These are phyloP conservation scores for Yarrowia sp. DNA, from an alignment of 805 yeast genomes.

Conservation along the genomic window DNA sequence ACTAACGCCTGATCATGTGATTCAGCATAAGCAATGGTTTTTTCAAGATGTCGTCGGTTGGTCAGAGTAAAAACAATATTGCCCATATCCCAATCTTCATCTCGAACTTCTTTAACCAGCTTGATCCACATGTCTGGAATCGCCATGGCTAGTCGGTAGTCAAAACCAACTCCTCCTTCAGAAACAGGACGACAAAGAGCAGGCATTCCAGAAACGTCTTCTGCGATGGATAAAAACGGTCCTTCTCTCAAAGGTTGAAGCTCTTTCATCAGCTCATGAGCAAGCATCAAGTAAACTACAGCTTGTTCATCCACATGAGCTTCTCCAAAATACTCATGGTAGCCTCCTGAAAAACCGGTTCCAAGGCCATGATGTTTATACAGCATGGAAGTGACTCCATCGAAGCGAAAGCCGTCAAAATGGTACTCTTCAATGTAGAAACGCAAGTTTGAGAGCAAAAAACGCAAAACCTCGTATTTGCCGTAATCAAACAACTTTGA, in stretches of 20 bases:
- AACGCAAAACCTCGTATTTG: constrained; percentile 84
- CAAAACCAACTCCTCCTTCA: constrained; percentile 89
- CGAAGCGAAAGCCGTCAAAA: constrained; percentile 95
- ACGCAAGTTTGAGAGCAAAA: constrained; percentile 77
- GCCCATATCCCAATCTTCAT: constrained; percentile 91
- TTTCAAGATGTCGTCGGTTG: constrained; percentile 84
- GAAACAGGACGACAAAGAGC: constrained; percentile 75
- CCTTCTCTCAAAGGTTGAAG: constrained; percentile 42
- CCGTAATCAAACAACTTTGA: constrained; percentile 93
- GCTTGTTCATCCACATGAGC: constrained; percentile 85
- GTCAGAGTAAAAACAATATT: constrained; percentile 76
- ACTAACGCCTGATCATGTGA: constrained; percentile 97
- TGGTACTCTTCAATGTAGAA: constrained; percentile 77
- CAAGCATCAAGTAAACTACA: constrained; percentile 79
- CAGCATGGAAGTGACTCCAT: constrained; percentile 93
- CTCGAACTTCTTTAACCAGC: constrained; percentile 72
- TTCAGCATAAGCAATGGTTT: constrained; percentile 88
- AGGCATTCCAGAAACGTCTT: constrained; percentile 97
- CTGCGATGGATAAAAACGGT: constrained; percentile 77
- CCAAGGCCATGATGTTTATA: constrained; percentile 92
- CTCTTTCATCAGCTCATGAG: constrained; percentile 71
- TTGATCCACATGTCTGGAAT: constrained; percentile 99
- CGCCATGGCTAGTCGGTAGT: constrained; percentile 94
- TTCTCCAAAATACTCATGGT: constrained; percentile 77
- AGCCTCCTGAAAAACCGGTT: constrained; percentile 83